Base-by-base conservation (phyloP, 495 filamentous ascomycete genomes). In the Penicillium macrosclerotiorum region DNA sequence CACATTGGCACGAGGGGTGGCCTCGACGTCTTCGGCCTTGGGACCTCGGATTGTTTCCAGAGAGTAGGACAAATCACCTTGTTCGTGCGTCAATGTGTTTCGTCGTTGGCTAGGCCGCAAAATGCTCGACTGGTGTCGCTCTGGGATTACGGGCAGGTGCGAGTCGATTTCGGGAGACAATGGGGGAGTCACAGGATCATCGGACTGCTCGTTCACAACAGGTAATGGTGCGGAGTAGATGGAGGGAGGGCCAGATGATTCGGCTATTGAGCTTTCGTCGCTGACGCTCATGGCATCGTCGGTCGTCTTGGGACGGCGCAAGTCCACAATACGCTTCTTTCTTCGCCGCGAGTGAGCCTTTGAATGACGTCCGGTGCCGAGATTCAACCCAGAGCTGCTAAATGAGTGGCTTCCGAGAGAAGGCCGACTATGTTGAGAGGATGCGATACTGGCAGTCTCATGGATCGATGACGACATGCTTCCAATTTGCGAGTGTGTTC, bases 291-390 rank as follows among this genome's bases (percentile, higher is more conserved):
- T 76, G n/a, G 74, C 72, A 25, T 79, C 76, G 30, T 71, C 69
- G 13, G 69, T 67, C n/a, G 76, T 65, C 59, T 76, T 82, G 29
- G 77, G 76, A 47, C 78, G 80, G 5, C 91, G 85, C 32, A 98
- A 68, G 61, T 97, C 90, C 46, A 98, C 89, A 22, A 98, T 88
- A n/a, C 93, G 80, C 48, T 82, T 90, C 78, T 95, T 97, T 64
- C 89, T 86, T 62, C 85, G 91, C 23, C 88, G 78, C 20, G 79
- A 78, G n/a, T 79, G 67, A 19, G 76, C 67, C 61, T 87, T 84
- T 6, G 82, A 77, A 54, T 85, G 79, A 26, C 81, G 75, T 24
- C 78, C 78, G 11, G 81, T 72, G 1, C 83, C 85, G 27, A 88
- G 69, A 16, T 74, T 79, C 30, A 91, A 69, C 1, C 86, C 84